These are phyloP conservation scores for Straminergon stramineum DNA, from an alignment of 225 moss, liverwort and hornwort species.

Conservation along the genomic window DNA sequence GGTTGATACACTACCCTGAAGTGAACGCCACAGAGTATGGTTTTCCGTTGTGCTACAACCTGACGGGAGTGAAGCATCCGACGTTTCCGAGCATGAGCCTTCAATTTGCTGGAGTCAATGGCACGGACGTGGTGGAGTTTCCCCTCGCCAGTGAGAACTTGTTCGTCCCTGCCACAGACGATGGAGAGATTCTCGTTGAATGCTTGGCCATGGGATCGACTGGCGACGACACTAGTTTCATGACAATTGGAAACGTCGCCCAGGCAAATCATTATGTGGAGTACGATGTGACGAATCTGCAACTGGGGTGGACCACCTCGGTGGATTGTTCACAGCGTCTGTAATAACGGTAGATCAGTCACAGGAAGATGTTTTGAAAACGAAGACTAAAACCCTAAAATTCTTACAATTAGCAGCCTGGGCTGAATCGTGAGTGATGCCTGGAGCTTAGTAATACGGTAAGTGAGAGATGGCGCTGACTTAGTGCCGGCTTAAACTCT, in stretches of 20 bases:
- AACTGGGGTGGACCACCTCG: background rate
- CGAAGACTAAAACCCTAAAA: background rate
- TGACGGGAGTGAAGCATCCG: background rate
- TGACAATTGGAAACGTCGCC: background rate
- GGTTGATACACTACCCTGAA: background rate
- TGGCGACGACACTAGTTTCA: background rate
- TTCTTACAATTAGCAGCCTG: background rate
- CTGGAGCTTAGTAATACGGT: background rate
- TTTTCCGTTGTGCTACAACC: background rate
- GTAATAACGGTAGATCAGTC: background rate
- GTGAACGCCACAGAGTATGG: background rate
- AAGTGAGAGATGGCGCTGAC: background rate
- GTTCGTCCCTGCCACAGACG: background rate
- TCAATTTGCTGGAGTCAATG: background rate
- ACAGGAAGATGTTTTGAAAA: too few relatives aligned
- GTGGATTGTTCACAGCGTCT: background rate
- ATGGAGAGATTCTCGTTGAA: background rate
- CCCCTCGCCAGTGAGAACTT: background rate
- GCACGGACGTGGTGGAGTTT: background rate
- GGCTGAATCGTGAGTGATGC: background rate
- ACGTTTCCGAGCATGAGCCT: background rate
- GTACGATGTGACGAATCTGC: background rate
- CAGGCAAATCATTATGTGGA: background rate
- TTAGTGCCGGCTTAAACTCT: background rate
- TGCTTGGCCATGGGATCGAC: background rate